Conservation (phyloP, 2,329 filamentous ascomycete genomes). For the Penicillium sp. region DNA sequence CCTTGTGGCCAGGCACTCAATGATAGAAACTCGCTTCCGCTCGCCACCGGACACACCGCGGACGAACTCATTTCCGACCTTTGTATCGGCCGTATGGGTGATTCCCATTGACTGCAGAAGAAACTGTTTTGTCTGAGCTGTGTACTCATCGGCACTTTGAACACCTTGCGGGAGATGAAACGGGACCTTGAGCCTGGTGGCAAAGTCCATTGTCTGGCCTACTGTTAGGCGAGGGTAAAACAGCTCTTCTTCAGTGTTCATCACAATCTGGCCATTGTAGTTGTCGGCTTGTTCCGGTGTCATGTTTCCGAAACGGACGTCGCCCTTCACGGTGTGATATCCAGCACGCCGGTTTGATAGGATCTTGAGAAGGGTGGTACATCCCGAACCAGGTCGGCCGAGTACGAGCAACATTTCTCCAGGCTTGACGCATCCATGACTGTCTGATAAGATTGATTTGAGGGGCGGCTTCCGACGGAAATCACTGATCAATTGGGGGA, state of each 20-base stretch:
- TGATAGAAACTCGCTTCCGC: slow-evolving; percentile 14
- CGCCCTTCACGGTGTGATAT: slow-evolving; percentile 55
- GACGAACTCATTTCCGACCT: slow-evolving; percentile 14
- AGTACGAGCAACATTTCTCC: slow-evolving; percentile 70
- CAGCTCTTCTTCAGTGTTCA: slow-evolving; percentile 52
- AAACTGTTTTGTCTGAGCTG: slow-evolving; percentile 16
- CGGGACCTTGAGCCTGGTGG: slow-evolving; percentile 62
- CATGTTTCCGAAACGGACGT: slow-evolving; percentile 54
- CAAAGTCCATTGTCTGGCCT: slow-evolving; percentile 53
- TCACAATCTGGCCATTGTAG: slow-evolving; percentile 56
- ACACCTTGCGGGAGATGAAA: slow-evolving; percentile 66
- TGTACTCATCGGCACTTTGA: slow-evolving; percentile 51
- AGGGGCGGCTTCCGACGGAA: slow-evolving; percentile 9
- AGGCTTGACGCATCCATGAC: slow-evolving; percentile 64
- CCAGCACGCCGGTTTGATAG: slow-evolving; percentile 61
- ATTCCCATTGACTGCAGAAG: slow-evolving; percentile 12
- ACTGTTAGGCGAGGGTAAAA: slow-evolving; percentile 52
- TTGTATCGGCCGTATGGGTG: slow-evolving; percentile 6
- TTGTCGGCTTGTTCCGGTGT: slow-evolving; percentile 39
- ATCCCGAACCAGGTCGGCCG: slow-evolving; percentile 64
- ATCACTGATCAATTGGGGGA: slow-evolving; percentile 8
- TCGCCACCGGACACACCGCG: slow-evolving; percentile 14
- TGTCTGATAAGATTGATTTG: slow-evolving; percentile 57
- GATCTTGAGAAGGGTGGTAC: slow-evolving; percentile 66
- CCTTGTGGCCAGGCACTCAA: slow-evolving; percentile 9